Evolutionary conservation across 2,329 filamentous ascomycete species (phyloP).

Genomic region (Lithohypha guttulata): DNA sequence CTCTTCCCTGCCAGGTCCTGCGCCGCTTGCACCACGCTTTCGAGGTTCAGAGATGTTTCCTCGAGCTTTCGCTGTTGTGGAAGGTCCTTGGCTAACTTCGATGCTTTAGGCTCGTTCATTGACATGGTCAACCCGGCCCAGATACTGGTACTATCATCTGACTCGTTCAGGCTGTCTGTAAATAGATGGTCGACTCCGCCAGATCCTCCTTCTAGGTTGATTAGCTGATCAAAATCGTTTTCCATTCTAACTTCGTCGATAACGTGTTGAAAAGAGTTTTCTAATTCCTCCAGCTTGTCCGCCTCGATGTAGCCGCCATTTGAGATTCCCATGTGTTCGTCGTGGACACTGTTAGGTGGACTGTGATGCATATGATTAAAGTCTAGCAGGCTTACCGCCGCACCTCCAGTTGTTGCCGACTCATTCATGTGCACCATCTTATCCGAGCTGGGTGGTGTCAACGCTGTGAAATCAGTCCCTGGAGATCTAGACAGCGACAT

Average conservation of each 20-base stretch:
- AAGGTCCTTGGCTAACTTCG: no score
- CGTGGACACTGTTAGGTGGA: constrained; percentile 5
- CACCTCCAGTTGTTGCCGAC: constrained; percentile 11
- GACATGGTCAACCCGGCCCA: constrained; percentile 10
- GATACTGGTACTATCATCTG: background rate
- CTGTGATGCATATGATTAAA: constrained; percentile 8
- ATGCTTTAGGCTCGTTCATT: no score
- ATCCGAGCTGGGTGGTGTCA: constrained; percentile 16
- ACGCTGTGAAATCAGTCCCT: constrained; percentile 15
- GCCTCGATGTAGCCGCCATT: constrained; percentile 5
- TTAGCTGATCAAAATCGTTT: constrained; percentile 36
- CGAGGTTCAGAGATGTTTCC: no score
- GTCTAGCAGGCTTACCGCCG: constrained; percentile 11
- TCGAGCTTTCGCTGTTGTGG: no score
- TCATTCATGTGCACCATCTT: constrained; percentile 5
- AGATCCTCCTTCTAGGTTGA: constrained; percentile 34
- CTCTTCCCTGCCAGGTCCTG: no score
- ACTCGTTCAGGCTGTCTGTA: background rate
- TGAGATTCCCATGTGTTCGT: constrained; percentile 1
- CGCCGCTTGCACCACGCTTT: no score
- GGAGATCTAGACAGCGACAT: constrained; percentile 14
- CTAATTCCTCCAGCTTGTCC: constrained; percentile 6
- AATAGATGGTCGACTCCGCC: background rate
- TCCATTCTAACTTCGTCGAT: constrained; percentile 23
- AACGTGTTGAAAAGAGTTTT: background rate